Conservation (phyloP, 805 yeast species). For the Ogataea siamensis region DNA sequence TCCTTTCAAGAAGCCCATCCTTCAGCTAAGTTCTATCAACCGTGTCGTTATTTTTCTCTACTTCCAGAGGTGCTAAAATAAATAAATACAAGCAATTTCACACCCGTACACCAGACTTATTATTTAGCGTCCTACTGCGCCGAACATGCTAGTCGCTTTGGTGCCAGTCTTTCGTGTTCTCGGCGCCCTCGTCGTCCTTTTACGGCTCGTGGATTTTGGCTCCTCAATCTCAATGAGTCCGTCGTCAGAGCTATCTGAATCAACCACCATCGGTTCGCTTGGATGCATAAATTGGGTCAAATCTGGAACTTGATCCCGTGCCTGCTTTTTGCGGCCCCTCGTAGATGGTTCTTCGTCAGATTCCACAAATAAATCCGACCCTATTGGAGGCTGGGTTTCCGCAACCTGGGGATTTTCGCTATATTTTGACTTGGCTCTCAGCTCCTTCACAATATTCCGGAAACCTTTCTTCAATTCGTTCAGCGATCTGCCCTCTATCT, state of each 20-base stretch:
- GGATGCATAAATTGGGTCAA: conserved; percentile 7
- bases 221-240: conserved; percentile 13
- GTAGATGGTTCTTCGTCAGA: conserved; percentile 9
- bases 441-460: conserved; percentile 29
- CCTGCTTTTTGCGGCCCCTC: conserved; percentile 3
- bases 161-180: conserved; percentile 4
- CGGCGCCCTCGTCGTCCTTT: conserved; percentile 2
- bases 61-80: conserved; percentile 1
- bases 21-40: conserved; percentile 1
- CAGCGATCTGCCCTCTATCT: conserved; percentile 15
- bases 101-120: conserved; percentile 5
- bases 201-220: conserved; percentile 6
- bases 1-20: conserved; percentile 33
- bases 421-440: conserved; percentile 16
- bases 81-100: conserved; percentile 3
- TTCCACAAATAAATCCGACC: conserved; percentile 5
- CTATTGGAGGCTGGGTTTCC: not conserved
- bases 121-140: conserved; percentile 8
- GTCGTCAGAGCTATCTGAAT: conserved; percentile 13
- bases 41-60: conserved; percentile 8
- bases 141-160: conserved; percentile 15
- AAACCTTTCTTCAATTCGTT: conserved; percentile 31
- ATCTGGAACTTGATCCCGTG: conserved; percentile 5
- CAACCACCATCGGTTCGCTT: conserved; percentile 5
- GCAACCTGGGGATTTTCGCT: not conserved